Evolutionary conservation across 306 rosid genomes (phyloP).

Genomic region (Dalbergia oliveri): DNA sequence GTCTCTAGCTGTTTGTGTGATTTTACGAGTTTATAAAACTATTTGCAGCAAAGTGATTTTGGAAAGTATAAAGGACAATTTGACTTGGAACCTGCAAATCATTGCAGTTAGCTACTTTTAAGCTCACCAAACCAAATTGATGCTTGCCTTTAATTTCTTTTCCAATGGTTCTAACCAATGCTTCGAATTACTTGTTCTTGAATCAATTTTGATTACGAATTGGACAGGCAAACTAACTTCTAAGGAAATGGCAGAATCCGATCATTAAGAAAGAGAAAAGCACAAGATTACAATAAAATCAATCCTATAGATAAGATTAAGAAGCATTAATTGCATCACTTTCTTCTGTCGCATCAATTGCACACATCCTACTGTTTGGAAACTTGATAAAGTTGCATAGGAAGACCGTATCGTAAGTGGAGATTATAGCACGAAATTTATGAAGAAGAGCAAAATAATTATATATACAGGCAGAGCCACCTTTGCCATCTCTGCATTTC

Average conservation of each 20-base stretch:
- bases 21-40: neutral
- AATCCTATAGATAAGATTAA: neutral
- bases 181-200: conserved; percentile 18
- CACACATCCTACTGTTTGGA: conserved; percentile 11
- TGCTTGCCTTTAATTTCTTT: neutral
- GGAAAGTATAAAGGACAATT: conserved; percentile 22
- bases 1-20: conserved; percentile 24
- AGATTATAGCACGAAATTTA: neutral
- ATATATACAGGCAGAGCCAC: neutral
- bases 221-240: conserved; percentile 29
- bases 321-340: neutral
- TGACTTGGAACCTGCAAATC: conserved; percentile 20
- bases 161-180: conserved; percentile 4
- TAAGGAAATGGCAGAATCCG: neutral
- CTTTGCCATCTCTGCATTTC: neutral
- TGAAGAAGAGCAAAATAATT: neutral
- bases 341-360: conserved; percentile 25
- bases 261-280: neutral
- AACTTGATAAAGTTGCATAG: neutral
- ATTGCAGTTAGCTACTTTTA: conserved; percentile 15
- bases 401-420: neutral
- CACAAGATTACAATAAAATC: neutral
- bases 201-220: conserved; percentile 34
- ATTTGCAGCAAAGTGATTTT: conserved; percentile 2
- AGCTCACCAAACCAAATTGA: conserved; percentile 25